Evolutionary conservation across 108 stramenopile species (phyloP), one percentile per base, ranked within the genome.

Genomic region (Chaetoceros muelleri): DNA sequence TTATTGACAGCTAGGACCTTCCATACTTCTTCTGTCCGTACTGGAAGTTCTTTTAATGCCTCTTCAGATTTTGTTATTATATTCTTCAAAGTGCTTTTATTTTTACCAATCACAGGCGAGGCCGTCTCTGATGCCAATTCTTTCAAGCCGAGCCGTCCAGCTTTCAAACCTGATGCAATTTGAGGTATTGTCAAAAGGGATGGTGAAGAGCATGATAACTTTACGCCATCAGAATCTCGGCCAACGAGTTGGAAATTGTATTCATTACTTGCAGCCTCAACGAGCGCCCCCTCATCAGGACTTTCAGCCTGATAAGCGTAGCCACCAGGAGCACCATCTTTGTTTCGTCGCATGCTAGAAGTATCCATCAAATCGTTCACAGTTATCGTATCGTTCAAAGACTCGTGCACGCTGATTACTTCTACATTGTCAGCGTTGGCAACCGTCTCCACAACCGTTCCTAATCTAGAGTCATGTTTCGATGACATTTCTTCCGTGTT

Each of bases 281-380:
- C 93, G 24, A 95, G 79, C 0, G 93, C 93, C 34, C 85, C 85
- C 70, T 95, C 93, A 47, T 95, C 93, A 2, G 93, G 93, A 73
- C 84, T 86, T 60, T 95, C 93, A 2, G 93, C 93, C 60, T 92
- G 90, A 60, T 91, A 95, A 2, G 75, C 76, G 56, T 54, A 81
- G 16, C 91, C 91, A 8, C 57, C 44, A 20, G 91, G 91, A 2
- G 91, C 87, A 17, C 89, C 89, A 53, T 91, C 89, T 40, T 40
- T 40, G 13, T 13, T 13, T 40, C 13, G 5, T 40, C 8, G 5
- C 5, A 40, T 40, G 8, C 8, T 40, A 10, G 34, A 10, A 5
- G 5, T 13, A 5, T 5, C 5, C 5, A 10, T 5, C 13, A 40
- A 40, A 40, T 13, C 13, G 5, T 40, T 40, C 34, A 13, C 34